Base-by-base conservation (phyloP, 2,329 filamentous ascomycete species). In the Arthrobotrys iridis region DNA sequence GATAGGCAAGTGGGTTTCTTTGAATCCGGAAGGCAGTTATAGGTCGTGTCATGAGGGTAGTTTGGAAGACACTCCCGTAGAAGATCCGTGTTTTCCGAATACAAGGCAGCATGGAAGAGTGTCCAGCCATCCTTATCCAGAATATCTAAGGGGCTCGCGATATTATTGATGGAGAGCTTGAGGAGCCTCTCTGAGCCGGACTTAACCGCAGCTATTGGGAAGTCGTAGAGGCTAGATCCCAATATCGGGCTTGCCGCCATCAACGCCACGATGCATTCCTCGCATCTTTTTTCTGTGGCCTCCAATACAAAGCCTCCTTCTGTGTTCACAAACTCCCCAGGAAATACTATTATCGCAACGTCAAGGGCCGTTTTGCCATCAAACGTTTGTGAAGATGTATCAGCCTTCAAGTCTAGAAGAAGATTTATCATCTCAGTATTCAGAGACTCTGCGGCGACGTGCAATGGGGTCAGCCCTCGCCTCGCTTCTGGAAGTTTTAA, bases 51-150 rank as follows among this genome's bases (percentile, higher is more conserved):
- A 20, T 45, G 18, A 15, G 22, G 10, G n/a, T 46, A 3, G 20
- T 15, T 18, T n/a, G 35, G 13, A 1, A 33, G 15, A 15, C 18
- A 35, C 7, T 46, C 22, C 26, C 30, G 57, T n/a, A 60, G 22
- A 20, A 45, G 11, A 22, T 45, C 57, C 22, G 5, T 45, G 10
- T 22, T 2, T 20, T 24, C 40, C 1, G 57, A 28, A 11, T 60
- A 30, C 6, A 45, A n/a, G n/a, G 57, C 40, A 18, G n/a, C 46
- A 24, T 60, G 57, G 28, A 41, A 60, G 11, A 33, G 6, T 8
- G 8, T 60, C 57, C 57, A 60, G 8, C 57, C 57, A 60, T 45
- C 40, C 8, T 46, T 22, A n/a, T 60, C 57, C 22, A 10, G 1
- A 3, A 45, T 3, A 45, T 20, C 57, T n/a, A 60, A 33, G 4